Evolutionary conservation across 2,329 filamentous ascomycete species (phyloP).

Genomic region (Shiraia bambusicola): DNA sequence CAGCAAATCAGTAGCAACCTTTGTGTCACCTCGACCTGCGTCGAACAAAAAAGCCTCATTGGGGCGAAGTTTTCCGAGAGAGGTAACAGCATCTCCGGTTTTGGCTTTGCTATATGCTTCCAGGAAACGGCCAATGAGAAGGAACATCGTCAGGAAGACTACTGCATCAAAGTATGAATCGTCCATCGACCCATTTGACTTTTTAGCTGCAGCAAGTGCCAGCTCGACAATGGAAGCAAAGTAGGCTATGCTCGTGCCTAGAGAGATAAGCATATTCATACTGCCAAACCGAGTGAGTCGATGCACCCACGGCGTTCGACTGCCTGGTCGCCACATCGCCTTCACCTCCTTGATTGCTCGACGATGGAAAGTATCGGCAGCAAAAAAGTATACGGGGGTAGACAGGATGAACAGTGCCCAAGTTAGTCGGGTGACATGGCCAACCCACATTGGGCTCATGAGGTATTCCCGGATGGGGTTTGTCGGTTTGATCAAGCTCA

Average conservation of each 20-base stretch:
- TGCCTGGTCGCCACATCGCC: constrained; percentile 74
- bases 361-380: constrained; percentile 80
- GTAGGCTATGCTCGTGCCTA: constrained; percentile 87
- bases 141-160: constrained; percentile 85
- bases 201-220: constrained; percentile 55
- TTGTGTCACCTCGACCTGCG: constrained; percentile 40
- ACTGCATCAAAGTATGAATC: constrained; percentile 84
- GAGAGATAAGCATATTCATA: constrained; percentile 92
- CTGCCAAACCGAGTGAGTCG: constrained; percentile 92
- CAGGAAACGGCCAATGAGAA: constrained; percentile 71
- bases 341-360: constrained; percentile 77
- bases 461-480: constrained; percentile 64
- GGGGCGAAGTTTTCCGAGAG: constrained; percentile 75
- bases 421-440: constrained; percentile 71
- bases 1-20: constrained; percentile 66
- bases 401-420: constrained; percentile 79
- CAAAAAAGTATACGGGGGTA: constrained; percentile 84
- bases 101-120: constrained; percentile 92
- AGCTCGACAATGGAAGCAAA: constrained; percentile 78
- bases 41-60: constrained; percentile 72
- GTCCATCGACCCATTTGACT: constrained; percentile 35
- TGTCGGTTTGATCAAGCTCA: constrained; percentile 70
- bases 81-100: constrained; percentile 81
- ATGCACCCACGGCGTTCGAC: constrained; percentile 69
- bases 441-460: constrained; percentile 69